Evolutionary conservation across 345 rosid genomes (phyloP).

Genomic region (Hibiscus trionum): DNA sequence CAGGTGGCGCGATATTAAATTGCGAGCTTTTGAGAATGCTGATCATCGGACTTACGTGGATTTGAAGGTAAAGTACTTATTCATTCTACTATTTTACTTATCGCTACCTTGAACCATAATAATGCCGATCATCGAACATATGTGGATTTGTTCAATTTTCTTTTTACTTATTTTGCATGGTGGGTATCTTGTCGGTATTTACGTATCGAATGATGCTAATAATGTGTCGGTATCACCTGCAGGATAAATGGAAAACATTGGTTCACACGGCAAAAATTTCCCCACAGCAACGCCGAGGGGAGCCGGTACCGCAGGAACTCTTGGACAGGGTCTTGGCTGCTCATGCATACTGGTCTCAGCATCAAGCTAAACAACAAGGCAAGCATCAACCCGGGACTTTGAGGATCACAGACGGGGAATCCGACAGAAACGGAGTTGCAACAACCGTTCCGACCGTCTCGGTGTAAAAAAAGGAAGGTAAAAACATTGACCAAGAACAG

Average conservation of each 20-base stretch:
- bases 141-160: no score
- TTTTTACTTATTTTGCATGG: no score
- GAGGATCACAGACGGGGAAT: slow-evolving; percentile 20
- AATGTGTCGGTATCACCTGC: slow-evolving; percentile 9
- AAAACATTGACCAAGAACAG: slow-evolving; percentile 21
- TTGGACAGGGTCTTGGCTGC: slow-evolving; percentile 86
- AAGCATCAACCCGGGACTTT: slow-evolving; percentile 32
- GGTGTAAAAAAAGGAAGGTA: slow-evolving; percentile 20
- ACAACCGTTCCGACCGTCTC: slow-evolving; percentile 17
- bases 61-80: slow-evolving; percentile 47
- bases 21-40: slow-evolving; percentile 61
- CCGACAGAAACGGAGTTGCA: slow-evolving; percentile 16
- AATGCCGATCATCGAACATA: no score
- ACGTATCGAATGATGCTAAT: neutral
- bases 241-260: slow-evolving; percentile 99
- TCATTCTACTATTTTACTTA: neutral
- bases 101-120: neutral
- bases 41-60: slow-evolving; percentile 79
- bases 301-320: slow-evolving; percentile 89
- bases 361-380: slow-evolving; percentile 65
- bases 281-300: slow-evolving; percentile 93
- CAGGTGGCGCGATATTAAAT: slow-evolving; percentile 89
- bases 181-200: neutral
- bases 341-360: slow-evolving; percentile 73
- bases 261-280: slow-evolving; percentile 90